A percentile compares a stretch with the other conserved stretches of the same genome.
Conservation (phyloP, 2,329 filamentous ascomycete species). For the Xylariaceae sp. region DNA sequence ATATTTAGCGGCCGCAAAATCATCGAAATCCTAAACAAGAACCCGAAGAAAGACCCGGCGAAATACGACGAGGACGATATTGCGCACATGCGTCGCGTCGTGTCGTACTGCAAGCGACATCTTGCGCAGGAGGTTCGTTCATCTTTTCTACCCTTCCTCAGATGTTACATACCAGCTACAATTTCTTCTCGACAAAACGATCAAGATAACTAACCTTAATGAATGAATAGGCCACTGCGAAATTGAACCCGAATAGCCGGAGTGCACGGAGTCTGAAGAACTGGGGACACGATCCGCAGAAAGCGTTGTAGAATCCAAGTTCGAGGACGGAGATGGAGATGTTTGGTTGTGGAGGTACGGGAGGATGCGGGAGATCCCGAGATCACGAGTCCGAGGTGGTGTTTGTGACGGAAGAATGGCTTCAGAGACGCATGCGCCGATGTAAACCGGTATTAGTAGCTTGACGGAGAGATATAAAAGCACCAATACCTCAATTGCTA, state of each 20-base stretch:
- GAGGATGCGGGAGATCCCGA: too few relatives aligned
- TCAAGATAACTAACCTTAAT: constrained; percentile 32
- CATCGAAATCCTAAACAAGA: constrained; percentile 51
- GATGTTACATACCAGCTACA: too few relatives aligned
- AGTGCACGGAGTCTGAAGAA: constrained; percentile 50
- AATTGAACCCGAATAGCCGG: constrained; percentile 37
- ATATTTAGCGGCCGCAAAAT: constrained; percentile 48
- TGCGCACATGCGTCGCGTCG: constrained; percentile 51
- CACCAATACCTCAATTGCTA: too few relatives aligned
- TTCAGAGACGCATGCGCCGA: too few relatives aligned
- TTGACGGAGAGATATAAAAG: too few relatives aligned
- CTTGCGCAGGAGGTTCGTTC: constrained; percentile 47
- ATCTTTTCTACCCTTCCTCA: too few relatives aligned
- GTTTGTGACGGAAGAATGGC: too few relatives aligned
- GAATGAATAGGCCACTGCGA: constrained; percentile 23
- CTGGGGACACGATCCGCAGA: constrained; percentile 43
- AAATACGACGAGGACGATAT: constrained; percentile 44
- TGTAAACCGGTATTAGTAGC: too few relatives aligned
- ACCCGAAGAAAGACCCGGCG: constrained; percentile 45
- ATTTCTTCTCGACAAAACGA: too few relatives aligned
- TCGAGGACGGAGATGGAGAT: too few relatives aligned
- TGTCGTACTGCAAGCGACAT: constrained; percentile 54
- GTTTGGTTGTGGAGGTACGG: too few relatives aligned
- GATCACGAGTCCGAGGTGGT: too few relatives aligned
- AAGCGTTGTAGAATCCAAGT: background rate